Evolutionary conservation across 2,329 filamentous ascomycete species (phyloP).

Genomic region (Anisogramma anomala): DNA sequence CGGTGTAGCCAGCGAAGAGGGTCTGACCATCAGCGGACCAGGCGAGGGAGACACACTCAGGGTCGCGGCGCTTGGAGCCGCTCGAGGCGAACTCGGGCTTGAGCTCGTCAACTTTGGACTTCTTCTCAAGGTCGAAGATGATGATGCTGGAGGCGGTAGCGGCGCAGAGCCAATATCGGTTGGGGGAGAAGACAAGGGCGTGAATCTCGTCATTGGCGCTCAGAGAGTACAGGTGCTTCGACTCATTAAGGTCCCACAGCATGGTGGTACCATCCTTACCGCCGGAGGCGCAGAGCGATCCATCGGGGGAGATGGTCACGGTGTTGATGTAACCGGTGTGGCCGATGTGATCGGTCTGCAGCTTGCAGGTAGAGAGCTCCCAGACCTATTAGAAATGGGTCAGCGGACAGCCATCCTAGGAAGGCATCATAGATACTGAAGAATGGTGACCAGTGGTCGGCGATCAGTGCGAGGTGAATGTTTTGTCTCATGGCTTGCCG

Average conservation of each 20-base stretch:
- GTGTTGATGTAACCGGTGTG: constrained; percentile 99
- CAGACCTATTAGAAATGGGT: constrained; percentile 60
- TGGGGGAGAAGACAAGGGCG: constrained; percentile 99
- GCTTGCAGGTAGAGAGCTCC: constrained; percentile 98
- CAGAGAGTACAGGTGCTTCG: constrained; percentile 99
- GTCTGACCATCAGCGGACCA: constrained; percentile 99
- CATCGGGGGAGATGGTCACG: constrained; percentile 99
- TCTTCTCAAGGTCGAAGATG: constrained; percentile 99
- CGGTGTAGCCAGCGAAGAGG: constrained; percentile 98
- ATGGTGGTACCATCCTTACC: constrained; percentile 99
- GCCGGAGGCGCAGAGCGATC: constrained; percentile 96
- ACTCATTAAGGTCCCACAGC: constrained; percentile 99
- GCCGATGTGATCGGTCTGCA: constrained; percentile 99
- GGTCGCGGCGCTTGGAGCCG: constrained; percentile 87
- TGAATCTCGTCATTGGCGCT: constrained; percentile 99
- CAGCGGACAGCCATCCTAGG: constrained; percentile 15
- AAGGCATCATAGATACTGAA: not conserved
- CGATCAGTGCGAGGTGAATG: constrained; percentile 81
- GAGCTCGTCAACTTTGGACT: constrained; percentile 99
- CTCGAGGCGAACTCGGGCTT: constrained; percentile 94
- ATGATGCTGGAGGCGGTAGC: constrained; percentile 96
- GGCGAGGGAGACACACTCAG: constrained; percentile 93
- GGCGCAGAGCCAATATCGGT: constrained; percentile 99
- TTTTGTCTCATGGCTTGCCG: constrained; percentile 91
- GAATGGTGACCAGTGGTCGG: constrained; percentile 15